Conservation (phyloP, 305 asterid species). For the Vinca major region DNA sequence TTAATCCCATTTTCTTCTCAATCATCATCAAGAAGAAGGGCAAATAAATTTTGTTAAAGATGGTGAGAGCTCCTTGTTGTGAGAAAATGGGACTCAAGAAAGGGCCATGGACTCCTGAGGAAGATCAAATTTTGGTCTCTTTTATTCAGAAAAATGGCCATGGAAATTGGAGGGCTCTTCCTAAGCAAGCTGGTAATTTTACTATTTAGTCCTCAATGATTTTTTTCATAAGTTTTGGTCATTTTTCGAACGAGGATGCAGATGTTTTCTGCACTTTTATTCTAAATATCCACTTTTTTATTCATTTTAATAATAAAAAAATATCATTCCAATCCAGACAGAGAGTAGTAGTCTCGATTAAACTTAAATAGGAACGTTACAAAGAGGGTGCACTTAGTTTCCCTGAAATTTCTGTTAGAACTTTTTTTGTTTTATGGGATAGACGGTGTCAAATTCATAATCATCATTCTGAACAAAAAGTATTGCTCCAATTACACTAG, state of each 20-base stretch:
- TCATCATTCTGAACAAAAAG: no score
- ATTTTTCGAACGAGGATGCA: not conserved
- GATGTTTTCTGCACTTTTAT: not conserved
- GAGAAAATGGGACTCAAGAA: slow-evolving; percentile 80
- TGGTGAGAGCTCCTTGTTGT: slow-evolving; percentile 94
- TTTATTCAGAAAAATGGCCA: slow-evolving; percentile 60
- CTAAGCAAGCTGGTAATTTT: slow-evolving; percentile 66
- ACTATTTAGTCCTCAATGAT: not conserved
- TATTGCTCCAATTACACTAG: no score
- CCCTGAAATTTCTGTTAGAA: no score
- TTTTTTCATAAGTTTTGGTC: not conserved
- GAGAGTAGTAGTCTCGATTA: not conserved
- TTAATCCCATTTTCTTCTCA: not conserved
- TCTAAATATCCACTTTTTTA: no score
- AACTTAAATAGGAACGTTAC: not conserved
- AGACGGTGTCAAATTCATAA: no score
- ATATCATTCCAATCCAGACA: no score
- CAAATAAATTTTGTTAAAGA: slow-evolving; percentile 13
- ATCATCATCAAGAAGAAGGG: not conserved
- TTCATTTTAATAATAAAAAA: no score
- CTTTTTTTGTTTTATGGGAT: no score
- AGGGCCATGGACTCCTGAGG: slow-evolving; percentile 91
- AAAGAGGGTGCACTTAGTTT: not conserved
- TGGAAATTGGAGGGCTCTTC: slow-evolving; percentile 87
- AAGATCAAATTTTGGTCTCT: slow-evolving; percentile 60